phyloP scores from a whole-genome alignment of 495 filamentous ascomycete species.

The Talaromyces borbonicus region DNA sequence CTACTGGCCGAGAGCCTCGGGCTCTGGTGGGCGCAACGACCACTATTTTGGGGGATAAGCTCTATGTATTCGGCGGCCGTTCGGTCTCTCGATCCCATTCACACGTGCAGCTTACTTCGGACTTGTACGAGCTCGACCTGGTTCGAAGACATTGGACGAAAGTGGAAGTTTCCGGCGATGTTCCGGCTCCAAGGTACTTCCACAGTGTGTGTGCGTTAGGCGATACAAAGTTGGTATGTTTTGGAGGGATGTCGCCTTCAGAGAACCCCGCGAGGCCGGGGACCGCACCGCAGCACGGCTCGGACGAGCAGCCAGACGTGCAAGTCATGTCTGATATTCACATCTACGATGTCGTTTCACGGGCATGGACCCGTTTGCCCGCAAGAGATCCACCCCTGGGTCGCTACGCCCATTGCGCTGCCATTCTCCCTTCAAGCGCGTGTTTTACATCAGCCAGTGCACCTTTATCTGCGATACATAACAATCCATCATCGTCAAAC shows the following conservation, averaged over 20 bases:
- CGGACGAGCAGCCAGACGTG: slow-evolving; percentile 75
- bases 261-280: slow-evolving; percentile 39
- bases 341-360: slow-evolving; percentile 82
- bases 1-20: slow-evolving; percentile 83
- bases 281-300: slow-evolving; percentile 25
- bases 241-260: slow-evolving; percentile 92
- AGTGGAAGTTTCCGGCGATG: slow-evolving; percentile 70
- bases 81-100: slow-evolving; percentile 74
- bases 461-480: slow-evolving; percentile 73
- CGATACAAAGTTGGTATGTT: slow-evolving; percentile 93
- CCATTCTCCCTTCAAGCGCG: slow-evolving; percentile 80
- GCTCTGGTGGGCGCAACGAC: slow-evolving; percentile 91
- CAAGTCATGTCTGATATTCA: slow-evolving; percentile 98
- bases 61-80: slow-evolving; percentile 93
- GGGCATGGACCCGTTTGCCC: slow-evolving; percentile 76
- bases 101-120: slow-evolving; percentile 57
- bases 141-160: slow-evolving; percentile 88
- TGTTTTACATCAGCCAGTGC: slow-evolving; percentile 75
- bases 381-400: slow-evolving; percentile 80
- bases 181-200: slow-evolving; percentile 88
- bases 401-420: slow-evolving; percentile 92
- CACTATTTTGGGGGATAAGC: slow-evolving; percentile 84
- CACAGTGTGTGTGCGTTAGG: slow-evolving; percentile 90
- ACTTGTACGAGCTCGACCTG: slow-evolving; percentile 88
- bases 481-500: slow-evolving; percentile 70